phyloP scores from a whole-genome alignment of 2,329 filamentous ascomycete species.

The Calycina herbarum region DNA sequence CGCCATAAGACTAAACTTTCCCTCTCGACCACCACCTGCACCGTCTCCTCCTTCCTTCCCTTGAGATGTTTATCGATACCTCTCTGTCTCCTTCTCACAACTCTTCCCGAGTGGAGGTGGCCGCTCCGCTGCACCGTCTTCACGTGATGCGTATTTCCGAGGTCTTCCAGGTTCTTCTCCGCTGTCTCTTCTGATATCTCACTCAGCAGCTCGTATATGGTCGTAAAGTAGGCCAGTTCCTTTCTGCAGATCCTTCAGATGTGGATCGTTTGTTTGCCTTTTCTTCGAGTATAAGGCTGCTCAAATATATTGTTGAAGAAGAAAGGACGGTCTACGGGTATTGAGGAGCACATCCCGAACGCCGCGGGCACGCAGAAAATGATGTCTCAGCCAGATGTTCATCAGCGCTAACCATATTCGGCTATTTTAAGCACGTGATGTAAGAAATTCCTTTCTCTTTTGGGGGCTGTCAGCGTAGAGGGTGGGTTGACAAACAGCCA shows the following conservation, averaged over 20 bases:
- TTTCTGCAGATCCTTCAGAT: background rate
- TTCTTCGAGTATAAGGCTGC: background rate
- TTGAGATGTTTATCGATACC: background rate
- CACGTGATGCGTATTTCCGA: conserved; percentile 8
- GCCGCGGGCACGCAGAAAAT: conserved; percentile 3
- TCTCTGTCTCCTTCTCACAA: conserved; percentile 2
- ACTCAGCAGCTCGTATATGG: background rate
- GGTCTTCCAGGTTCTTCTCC: background rate
- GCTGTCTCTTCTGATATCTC: background rate
- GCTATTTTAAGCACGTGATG: background rate
- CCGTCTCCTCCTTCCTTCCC: background rate
- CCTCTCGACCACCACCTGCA: conserved; percentile 1
- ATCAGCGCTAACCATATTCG: conserved; percentile 7
- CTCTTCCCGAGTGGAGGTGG: background rate
- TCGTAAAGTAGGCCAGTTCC: background rate
- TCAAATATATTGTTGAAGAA: conserved; percentile 1
- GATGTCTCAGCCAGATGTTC: background rate
- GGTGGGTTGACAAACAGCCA: background rate
- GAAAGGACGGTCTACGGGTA: background rate
- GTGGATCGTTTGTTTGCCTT: background rate
- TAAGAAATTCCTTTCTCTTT: background rate
- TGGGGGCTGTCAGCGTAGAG: background rate
- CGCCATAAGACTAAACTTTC: conserved; percentile 7
- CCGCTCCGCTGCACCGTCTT: background rate
- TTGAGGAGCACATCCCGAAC: background rate